These are phyloP conservation scores for Codiaeum variegatum DNA, from an alignment of 441 rosid species.

Conservation along the genomic window DNA sequence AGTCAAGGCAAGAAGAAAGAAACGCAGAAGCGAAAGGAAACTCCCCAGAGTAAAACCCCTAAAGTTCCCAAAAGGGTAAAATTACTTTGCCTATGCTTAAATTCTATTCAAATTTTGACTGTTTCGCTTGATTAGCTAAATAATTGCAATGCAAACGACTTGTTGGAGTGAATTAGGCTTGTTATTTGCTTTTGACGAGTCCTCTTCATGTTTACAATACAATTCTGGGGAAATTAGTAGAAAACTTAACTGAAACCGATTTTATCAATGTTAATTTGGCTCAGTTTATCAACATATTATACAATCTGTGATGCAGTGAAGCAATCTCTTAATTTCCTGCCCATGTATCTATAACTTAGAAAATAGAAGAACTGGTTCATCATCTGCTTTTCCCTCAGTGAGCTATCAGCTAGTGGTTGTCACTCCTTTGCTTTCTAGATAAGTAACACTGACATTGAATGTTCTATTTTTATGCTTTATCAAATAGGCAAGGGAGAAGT, in stretches of 20 bases:
- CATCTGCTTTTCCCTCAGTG: background rate
- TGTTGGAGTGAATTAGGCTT: background rate
- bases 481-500: conserved; percentile 35
- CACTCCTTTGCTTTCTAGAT: background rate
- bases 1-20: conserved; percentile 61
- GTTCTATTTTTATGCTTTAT: conserved; percentile 6
- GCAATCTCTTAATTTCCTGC: background rate
- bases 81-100: background rate
- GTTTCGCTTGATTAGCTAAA: background rate
- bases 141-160: background rate
- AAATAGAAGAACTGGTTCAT: background rate
- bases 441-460: background rate
- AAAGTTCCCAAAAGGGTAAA: conserved; percentile 44
- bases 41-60: conserved; percentile 45
- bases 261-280: background rate
- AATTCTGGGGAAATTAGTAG: background rate
- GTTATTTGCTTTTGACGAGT: background rate
- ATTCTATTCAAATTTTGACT: background rate
- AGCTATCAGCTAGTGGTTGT: background rate
- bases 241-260: background rate
- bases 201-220: background rate
- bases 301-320: background rate
- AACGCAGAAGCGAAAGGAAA: conserved; percentile 41
- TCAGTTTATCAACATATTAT: background rate
- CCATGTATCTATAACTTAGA: background rate